Evolutionary conservation across 305 asterid species (phyloP).

Genomic region (Fraxinus albicans): DNA sequence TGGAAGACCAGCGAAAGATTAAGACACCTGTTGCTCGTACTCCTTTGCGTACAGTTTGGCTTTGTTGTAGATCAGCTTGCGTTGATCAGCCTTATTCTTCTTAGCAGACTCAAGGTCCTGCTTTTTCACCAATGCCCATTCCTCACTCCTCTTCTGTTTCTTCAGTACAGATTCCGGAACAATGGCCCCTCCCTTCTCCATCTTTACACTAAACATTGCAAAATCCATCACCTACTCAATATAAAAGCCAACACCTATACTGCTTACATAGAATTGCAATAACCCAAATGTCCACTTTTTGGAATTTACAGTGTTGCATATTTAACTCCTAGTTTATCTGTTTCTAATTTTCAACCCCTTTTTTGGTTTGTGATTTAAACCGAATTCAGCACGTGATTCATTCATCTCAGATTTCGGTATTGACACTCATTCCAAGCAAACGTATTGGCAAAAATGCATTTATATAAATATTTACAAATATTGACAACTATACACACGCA

Average conservation of each 20-base stretch:
- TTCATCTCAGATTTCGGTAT: background rate
- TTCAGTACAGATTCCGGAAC: slow-evolving; percentile 72
- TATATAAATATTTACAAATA: background rate
- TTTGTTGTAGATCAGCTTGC: slow-evolving; percentile 62
- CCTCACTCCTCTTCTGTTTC: slow-evolving; percentile 72
- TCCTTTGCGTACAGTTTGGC: slow-evolving; percentile 61
- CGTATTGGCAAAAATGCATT: background rate
- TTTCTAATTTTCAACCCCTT: background rate
- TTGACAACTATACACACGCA: background rate
- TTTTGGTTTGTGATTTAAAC: background rate
- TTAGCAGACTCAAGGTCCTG: slow-evolving; percentile 45
- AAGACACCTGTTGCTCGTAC: slow-evolving; percentile 52
- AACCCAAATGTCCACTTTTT: background rate
- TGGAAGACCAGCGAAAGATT: background rate
- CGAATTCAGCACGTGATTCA: background rate
- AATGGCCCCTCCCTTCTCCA: slow-evolving; percentile 42
- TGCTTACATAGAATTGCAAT: background rate
- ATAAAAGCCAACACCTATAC: background rate
- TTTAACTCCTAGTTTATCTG: background rate
- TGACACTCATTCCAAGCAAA: background rate
- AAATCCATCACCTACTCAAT: background rate
- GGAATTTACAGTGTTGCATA: background rate
- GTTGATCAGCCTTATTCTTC: slow-evolving; percentile 54
- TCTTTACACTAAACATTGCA: slow-evolving; percentile 10
- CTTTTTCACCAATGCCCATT: slow-evolving; percentile 68